Conservation (phyloP, 2,329 filamentous ascomycete species). For the Claviceps pazoutovae region DNA sequence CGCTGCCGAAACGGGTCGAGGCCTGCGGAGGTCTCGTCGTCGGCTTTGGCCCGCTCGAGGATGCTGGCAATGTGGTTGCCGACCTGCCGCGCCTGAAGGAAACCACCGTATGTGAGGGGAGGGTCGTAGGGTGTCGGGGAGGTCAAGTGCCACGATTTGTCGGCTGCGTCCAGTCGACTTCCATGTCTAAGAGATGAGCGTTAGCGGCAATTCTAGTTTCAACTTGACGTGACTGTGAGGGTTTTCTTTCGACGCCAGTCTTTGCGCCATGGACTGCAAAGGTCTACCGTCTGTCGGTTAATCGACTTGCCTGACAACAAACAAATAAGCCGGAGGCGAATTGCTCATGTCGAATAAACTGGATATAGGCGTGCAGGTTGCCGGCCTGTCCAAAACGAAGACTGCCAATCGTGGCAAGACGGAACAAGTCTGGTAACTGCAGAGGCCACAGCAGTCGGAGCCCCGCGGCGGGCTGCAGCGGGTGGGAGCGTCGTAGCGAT, state of each 20-base stretch:
- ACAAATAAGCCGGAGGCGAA: constrained; percentile 25
- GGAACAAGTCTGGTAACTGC: not conserved
- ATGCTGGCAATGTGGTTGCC: constrained; percentile 74
- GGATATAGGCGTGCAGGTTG: not conserved
- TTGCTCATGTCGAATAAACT: constrained; percentile 5
- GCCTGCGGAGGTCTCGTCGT: constrained; percentile 21
- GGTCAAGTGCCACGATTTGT: constrained; percentile 87
- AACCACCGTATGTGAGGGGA: constrained; percentile 86
- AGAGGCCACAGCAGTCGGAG: not conserved
- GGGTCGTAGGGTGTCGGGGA: constrained; percentile 93
- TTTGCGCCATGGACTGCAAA: not conserved
- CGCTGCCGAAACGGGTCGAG: constrained; percentile 8
- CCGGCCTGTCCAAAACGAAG: not conserved
- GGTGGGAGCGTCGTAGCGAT: not conserved
- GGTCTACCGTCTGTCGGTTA: not conserved
- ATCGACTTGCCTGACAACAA: constrained; percentile 26
- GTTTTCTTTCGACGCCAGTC: too few relatives aligned
- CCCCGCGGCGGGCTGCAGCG: too few relatives aligned
- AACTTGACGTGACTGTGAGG: too few relatives aligned
- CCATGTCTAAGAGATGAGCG: constrained; percentile 50
- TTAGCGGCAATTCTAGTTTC: not conserved
- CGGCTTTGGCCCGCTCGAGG: constrained; percentile 36
- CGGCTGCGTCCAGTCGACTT: constrained; percentile 82
- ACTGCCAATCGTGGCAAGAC: not conserved
- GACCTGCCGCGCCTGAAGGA: constrained; percentile 71